Conservation (phyloP, 1,284 basidiomycete species). For the Pascua sp. region DNA sequence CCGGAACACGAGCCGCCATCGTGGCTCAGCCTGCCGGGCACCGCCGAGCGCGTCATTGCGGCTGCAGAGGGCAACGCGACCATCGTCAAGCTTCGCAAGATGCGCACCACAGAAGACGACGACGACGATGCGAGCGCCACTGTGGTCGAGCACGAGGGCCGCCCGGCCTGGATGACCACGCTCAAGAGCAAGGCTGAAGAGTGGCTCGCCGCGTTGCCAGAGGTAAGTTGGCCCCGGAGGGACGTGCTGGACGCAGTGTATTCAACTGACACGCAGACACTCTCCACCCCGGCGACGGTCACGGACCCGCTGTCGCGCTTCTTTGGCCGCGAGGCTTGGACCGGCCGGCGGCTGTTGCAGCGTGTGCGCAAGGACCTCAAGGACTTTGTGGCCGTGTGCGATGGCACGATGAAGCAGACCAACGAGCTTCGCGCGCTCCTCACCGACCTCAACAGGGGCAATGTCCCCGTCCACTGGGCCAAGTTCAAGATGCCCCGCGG, state of each 20-base stretch:
- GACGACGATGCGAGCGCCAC: slow-evolving; percentile 63
- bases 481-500: slow-evolving; percentile 79
- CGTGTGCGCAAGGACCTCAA: slow-evolving; percentile 74
- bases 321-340: slow-evolving; percentile 80
- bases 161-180: slow-evolving; percentile 89
- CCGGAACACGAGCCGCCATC: slow-evolving; percentile 88
- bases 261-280: slow-evolving; percentile 4
- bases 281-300: slow-evolving; percentile 21
- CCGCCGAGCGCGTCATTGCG: slow-evolving; percentile 86
- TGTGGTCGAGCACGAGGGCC: slow-evolving; percentile 62
- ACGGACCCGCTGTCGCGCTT: slow-evolving; percentile 77
- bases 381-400: slow-evolving; percentile 77
- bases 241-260: slow-evolving; percentile 28
- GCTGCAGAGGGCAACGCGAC: slow-evolving; percentile 81
- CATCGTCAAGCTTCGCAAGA: slow-evolving; percentile 80
- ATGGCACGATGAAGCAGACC: slow-evolving; percentile 84
- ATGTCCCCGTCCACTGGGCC: slow-evolving; percentile 81
- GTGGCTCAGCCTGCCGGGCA: slow-evolving; percentile 85
- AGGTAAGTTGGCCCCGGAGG: slow-evolving; percentile 52
- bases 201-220: slow-evolving; percentile 73
- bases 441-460: slow-evolving; percentile 82
- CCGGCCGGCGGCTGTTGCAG: slow-evolving; percentile 69
- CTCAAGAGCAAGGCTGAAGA: slow-evolving; percentile 73
- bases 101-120: slow-evolving; percentile 83
- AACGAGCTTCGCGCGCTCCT: slow-evolving; percentile 85